Evolutionary conservation across 2,329 filamentous ascomycete genomes (phyloP).

Genomic region (Pyrenochaeta sp.): DNA sequence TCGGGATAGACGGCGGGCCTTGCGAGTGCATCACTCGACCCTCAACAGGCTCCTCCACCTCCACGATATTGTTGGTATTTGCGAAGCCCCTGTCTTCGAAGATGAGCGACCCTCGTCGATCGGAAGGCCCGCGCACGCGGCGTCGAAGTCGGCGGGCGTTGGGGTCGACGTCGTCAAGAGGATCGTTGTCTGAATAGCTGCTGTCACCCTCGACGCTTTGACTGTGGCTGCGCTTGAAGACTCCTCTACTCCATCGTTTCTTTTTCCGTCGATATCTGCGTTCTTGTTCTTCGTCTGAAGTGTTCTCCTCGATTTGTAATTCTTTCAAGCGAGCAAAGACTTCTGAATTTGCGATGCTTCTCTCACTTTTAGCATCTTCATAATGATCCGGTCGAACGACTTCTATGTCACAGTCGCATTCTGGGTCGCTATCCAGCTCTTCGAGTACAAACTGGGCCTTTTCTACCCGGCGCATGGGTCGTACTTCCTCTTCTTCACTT

Average conservation of each 20-base stretch:
- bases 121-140: conserved; percentile 47
- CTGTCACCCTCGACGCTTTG: conserved; percentile 55
- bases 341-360: conserved; percentile 36
- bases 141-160: conserved; percentile 53
- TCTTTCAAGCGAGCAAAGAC: conserved; percentile 44
- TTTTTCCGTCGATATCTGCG: conserved; percentile 46
- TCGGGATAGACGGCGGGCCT: conserved; percentile 47
- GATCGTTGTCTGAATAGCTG: conserved; percentile 52
- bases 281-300: conserved; percentile 43
- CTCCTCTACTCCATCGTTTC: conserved; percentile 51
- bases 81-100: conserved; percentile 51
- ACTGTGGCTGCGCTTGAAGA: conserved; percentile 56
- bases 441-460: conserved; percentile 51
- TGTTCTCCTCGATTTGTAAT: conserved; percentile 43
- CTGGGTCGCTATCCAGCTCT: conserved; percentile 50
- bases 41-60: conserved; percentile 48
- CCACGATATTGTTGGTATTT: conserved; percentile 45
- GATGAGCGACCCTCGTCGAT: conserved; percentile 45
- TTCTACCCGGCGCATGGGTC: conserved; percentile 33
- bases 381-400: conserved; percentile 54
- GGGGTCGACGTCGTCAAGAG: conserved; percentile 48
- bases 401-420: conserved; percentile 52
- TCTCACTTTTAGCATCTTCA: conserved; percentile 52
- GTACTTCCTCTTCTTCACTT: conserved; percentile 33
- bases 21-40: conserved; percentile 35